Base-by-base conservation (phyloP, 2,329 filamentous ascomycete species). In the Xylaria sp. region DNA sequence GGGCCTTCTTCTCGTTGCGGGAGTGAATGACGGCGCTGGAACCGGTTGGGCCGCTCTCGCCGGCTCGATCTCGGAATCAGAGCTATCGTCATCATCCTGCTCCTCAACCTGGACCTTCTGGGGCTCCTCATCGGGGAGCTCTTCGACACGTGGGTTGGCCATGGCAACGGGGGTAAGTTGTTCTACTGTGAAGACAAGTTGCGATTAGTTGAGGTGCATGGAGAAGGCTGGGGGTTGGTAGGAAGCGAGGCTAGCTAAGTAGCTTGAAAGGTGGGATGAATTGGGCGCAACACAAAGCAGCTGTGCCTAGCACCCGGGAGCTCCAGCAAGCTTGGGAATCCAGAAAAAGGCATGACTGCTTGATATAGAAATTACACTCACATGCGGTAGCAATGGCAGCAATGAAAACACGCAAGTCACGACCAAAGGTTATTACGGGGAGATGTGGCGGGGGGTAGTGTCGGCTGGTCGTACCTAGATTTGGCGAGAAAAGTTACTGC, bases 1-100 rank as follows among this genome's bases (percentile, higher is more conserved):
- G 91, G 75, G 95, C 96, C 90, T 99, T 99, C 92, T 99, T 99
- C 91, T 99, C 95, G 85, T 98, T 98, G 82, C 95, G 93, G 78
- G 92, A 97, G 88, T 98, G 94, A 77, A 99, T 90, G 75, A 95
- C 88, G 77, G 94, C 91, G 70, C 90, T 88, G 76, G 93, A 92
- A 77, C 94, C 95, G 72, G 91, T 90, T 78, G 94, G 92, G 72
- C 78, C 79, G 68, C 79, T 77, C 66, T 87, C 87, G 72, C 84
- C 88, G 67, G 87, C 89, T 95, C 93, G 74, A 87, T 89, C 74
- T 91, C 91, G 74, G 90, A 91, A 72, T 92, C 89, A 75, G 88
- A 88, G 82, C 86, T 89, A 77, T 85, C 88, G 70, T 81, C 80
- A 62, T 89, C 88, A 66, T 89, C 88, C 68, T 89, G 89, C 74